Evolutionary conservation across 176 grass and related monocot genomes (phyloP).

Genomic region (Luzula sylvatica): DNA sequence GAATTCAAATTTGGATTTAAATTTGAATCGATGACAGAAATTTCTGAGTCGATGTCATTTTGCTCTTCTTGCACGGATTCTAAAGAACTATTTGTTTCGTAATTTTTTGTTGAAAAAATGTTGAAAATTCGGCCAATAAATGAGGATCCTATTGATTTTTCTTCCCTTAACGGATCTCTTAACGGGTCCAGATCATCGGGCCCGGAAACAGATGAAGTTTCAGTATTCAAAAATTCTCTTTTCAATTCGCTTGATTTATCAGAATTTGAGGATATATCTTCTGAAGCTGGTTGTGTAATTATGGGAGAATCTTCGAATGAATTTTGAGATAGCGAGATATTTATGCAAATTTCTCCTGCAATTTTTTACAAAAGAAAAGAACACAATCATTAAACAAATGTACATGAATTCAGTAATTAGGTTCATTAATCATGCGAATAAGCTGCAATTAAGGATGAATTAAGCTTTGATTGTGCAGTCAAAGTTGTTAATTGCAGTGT

Average conservation of each 20-base stretch:
- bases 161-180: constrained; percentile 25
- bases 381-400: neutral
- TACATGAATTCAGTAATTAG: too few species aligned
- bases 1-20: constrained; percentile 3
- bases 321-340: constrained; percentile 49
- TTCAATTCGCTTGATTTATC: constrained; percentile 72
- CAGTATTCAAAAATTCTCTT: constrained; percentile 34
- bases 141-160: constrained; percentile 33
- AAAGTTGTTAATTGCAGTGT: too few species aligned
- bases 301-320: constrained; percentile 28
- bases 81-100: constrained; percentile 8
- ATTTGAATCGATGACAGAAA: neutral
- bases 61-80: constrained; percentile 19
- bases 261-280: constrained; percentile 63
- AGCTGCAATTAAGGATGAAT: too few species aligned
- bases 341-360: constrained; percentile 68
- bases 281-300: constrained; percentile 29
- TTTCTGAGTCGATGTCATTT: neutral
- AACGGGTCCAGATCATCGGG: constrained; percentile 24
- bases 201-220: constrained; percentile 9
- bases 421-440: too few species aligned
- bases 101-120: constrained; percentile 39
- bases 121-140: constrained; percentile 53
- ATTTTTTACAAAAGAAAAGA: constrained; percentile 1
- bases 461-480: too few species aligned